These are phyloP conservation scores for Serendipita vermifera DNA, from an alignment of 768 basidiomycete genomes.

Conservation along the genomic window DNA sequence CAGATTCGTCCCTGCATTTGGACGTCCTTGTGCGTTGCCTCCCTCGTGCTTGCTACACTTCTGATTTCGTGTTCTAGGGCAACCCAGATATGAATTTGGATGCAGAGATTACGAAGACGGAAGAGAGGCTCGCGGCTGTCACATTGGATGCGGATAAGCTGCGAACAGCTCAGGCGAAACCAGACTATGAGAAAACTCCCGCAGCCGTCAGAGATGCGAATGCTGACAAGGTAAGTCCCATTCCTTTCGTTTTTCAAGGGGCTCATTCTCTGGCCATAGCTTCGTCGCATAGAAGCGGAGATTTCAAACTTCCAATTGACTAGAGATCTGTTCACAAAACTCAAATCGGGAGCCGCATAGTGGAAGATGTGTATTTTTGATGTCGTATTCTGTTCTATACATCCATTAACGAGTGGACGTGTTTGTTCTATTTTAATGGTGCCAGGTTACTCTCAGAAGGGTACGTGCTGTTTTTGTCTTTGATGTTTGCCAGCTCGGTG, in stretches of 20 bases:
- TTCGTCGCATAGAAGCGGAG: neutral
- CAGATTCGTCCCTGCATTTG: constrained; percentile 63
- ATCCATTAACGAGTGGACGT: too few species aligned
- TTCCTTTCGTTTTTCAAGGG: constrained; percentile 2
- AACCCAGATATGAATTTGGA: constrained; percentile 45
- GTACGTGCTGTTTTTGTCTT: too few species aligned
- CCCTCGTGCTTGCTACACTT: neutral
- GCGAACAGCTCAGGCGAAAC: constrained; percentile 51
- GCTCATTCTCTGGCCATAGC: constrained; percentile 7
- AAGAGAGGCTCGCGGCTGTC: constrained; percentile 76
- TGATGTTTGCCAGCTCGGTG: too few species aligned
- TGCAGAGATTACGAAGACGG: constrained; percentile 73
- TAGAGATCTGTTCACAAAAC: neutral
- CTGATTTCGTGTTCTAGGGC: neutral
- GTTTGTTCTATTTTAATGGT: too few species aligned
- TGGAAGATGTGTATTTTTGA: too few species aligned
- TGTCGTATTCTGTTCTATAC: too few species aligned
- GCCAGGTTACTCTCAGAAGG: too few species aligned
- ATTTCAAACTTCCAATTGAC: neutral
- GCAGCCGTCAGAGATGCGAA: constrained; percentile 59
- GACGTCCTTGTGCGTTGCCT: constrained; percentile 59
- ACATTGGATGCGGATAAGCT: constrained; percentile 63
- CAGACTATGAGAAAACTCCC: constrained; percentile 70
- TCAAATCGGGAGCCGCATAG: too few species aligned
- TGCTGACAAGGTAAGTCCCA: constrained; percentile 59